Evolutionary conservation across 2,329 filamentous ascomycete genomes (phyloP), one percentile per base, ranked within the genome.

Genomic region (Colletotrichum spinosum): DNA sequence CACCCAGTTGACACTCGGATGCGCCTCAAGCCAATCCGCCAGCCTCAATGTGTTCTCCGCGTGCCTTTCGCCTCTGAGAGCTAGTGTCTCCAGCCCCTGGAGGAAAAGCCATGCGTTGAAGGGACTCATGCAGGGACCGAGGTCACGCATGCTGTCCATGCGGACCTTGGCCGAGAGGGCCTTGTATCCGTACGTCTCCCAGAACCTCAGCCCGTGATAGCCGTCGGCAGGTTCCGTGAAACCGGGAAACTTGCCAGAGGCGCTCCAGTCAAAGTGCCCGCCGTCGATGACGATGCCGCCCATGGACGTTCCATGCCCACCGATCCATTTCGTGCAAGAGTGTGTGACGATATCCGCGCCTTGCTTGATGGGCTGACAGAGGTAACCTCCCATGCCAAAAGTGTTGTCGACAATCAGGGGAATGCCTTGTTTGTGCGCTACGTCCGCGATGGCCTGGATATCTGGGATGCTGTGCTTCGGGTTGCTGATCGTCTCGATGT

Each of bases 401-500:
- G 90, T 92, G 78, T 92, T 92, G 76, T 92, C 90, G 38, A 90
- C 86, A 35, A 76, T 70, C 12, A 77, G 57, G 5, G 74, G 73
- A 35, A 77, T 76, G 11, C 75, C 74, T 39, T 75, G 72, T 55
- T 74, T 74, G 51, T 76, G 88, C 13, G 88, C 88, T 41, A 90
- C 81, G 61, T 85, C 86, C 12, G 84, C 87, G 74, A 92, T 90
- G 8, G 84, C 86, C 72, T 88, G 83, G 65, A 92, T 88, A 68
- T 92, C 89, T 0, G 90, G 90, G 5, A 92, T 84, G 71, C 97
- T 97, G 82, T 97, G 97, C 71, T 89, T 88, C 38, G 94, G 94
- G 81, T 97, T 97, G 41, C 94, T 94, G 72, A 97, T 97, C 71
- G 89, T 93, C 84, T 97, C 94, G 45, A 97, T 81, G 76, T 94